Percentiles rank a stretch among this genome's conserved stretches.
Evolutionary conservation across 768 basidiomycete species (phyloP).

Genomic region (Suillus sp.): DNA sequence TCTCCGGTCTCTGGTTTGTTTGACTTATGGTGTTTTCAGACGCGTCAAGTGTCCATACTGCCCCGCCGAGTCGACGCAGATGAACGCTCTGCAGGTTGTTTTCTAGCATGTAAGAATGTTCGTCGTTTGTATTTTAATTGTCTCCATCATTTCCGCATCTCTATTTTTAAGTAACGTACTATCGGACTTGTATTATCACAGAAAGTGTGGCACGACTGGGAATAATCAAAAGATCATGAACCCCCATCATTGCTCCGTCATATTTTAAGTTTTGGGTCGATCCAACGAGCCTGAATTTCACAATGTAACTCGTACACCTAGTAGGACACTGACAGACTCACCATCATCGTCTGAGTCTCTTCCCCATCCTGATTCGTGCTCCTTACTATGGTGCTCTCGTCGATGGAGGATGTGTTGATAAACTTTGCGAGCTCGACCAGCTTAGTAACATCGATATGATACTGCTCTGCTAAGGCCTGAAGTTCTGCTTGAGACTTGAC

Average conservation of each 20-base stretch:
- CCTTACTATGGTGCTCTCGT: conserved; percentile 45
- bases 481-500: conserved; percentile 44
- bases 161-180: conserved; percentile 16
- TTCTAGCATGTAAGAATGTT: conserved; percentile 45
- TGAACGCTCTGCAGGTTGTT: conserved; percentile 61
- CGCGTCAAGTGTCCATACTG: conserved; percentile 98
- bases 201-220: not conserved
- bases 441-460: conserved; percentile 54
- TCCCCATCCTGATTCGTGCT: conserved; percentile 56
- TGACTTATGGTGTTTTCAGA: conserved; percentile 40
- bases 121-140: conserved; percentile 14
- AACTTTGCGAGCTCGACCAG: conserved; percentile 54
- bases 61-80: conserved; percentile 71
- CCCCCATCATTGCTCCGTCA: too few relatives aligned
- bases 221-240: not conserved
- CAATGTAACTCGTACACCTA: conserved; percentile 1
- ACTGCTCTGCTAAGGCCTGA: conserved; percentile 51
- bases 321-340: conserved; percentile 30
- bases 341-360: conserved; percentile 53
- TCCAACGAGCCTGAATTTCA: conserved; percentile 29
- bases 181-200: conserved; percentile 10
- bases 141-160: conserved; percentile 6
- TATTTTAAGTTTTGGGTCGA: conserved; percentile 21
- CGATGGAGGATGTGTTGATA: conserved; percentile 68
- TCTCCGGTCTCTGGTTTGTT: not conserved